A percentile compares a stretch with the other conserved stretches of the same genome.
These are phyloP conservation scores for Cystobasidium tubakii DNA, from an alignment of 768 basidiomycete genomes.

Conservation along the genomic window DNA sequence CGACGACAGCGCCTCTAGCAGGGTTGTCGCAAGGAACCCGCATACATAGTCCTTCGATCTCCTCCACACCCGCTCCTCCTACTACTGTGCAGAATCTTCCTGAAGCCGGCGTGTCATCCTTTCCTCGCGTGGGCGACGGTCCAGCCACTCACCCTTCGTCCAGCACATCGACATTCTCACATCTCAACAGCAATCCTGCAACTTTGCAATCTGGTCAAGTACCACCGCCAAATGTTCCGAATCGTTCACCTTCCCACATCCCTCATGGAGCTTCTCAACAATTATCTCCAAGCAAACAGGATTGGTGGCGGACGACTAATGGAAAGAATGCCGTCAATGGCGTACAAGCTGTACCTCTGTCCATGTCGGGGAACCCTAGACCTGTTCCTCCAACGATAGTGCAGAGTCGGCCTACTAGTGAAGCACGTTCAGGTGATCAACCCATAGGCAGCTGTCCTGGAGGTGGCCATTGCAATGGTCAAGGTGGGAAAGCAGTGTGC, in stretches of 20 bases:
- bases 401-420: background rate
- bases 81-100: background rate
- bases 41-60: background rate
- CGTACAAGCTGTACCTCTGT: background rate
- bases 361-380: background rate
- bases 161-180: background rate
- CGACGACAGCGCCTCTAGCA: background rate
- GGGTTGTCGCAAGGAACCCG: background rate
- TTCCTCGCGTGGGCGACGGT: background rate
- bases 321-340: background rate
- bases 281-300: background rate
- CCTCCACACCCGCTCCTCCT: background rate
- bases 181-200: background rate
- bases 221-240: background rate
- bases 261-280: background rate
- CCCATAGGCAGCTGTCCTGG: slow-evolving; percentile 76
- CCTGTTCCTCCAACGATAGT: background rate
- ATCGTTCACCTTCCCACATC: background rate
- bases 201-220: background rate
- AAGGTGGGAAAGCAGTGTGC: slow-evolving; percentile 86
- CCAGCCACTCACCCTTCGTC: background rate
- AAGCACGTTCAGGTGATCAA: background rate
- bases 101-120: background rate
- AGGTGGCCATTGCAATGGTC: slow-evolving; percentile 95
- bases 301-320: background rate